Percentiles rank a stretch among this genome's conserved stretches.
phyloP scores from a whole-genome alignment of 441 rosid species.

The Adansonia gregorii region DNA sequence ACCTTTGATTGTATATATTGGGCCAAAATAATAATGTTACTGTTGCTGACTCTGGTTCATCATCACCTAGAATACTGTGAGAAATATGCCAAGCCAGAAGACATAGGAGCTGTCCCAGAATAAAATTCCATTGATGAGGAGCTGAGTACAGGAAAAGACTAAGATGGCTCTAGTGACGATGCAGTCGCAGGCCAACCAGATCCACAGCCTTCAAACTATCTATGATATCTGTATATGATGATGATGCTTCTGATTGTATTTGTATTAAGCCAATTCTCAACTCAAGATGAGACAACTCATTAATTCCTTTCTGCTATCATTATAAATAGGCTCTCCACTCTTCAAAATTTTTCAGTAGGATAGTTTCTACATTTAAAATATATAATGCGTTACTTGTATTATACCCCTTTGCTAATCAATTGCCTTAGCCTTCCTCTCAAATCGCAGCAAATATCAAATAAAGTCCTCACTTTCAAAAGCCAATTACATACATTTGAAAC shows the following conservation, averaged over 20 bases:
- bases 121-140: conserved; percentile 67
- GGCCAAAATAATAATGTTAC: neutral
- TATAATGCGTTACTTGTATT: no score
- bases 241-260: neutral
- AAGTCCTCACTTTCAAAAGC: no score
- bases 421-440: no score
- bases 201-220: neutral
- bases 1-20: neutral
- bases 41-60: conserved; percentile 3
- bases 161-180: conserved; percentile 52
- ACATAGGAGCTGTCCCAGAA: conserved; percentile 48
- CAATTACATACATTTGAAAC: no score
- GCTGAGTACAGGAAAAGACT: conserved; percentile 54
- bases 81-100: conserved; percentile 74
- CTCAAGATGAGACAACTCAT: neutral
- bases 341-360: no score
- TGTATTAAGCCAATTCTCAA: conserved; percentile 4
- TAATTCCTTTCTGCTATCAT: conserved; percentile 20
- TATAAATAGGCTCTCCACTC: conserved; percentile 28
- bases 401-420: no score
- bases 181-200: conserved; percentile 42
- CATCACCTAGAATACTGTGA: conserved; percentile 59
- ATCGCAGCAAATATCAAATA: no score
- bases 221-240: neutral
- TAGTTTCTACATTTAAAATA: no score